Evolutionary conservation across 768 basidiomycete species (phyloP).

Genomic region (Termitomyces sp.): DNA sequence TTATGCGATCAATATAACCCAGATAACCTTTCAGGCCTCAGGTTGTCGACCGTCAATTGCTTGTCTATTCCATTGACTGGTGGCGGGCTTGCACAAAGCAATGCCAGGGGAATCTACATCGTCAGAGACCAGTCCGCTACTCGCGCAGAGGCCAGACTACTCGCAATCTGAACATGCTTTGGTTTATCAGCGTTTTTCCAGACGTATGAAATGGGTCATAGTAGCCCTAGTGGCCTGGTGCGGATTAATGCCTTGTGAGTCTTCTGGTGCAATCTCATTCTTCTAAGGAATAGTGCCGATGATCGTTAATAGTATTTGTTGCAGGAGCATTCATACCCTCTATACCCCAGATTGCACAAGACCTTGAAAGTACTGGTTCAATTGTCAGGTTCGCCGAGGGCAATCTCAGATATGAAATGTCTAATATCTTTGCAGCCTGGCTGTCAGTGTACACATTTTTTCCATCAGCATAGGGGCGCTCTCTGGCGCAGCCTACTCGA

Average conservation of each 20-base stretch:
- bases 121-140: constrained; percentile 29
- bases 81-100: not conserved
- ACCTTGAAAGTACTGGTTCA: constrained; percentile 50
- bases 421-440: constrained; percentile 15
- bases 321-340: constrained; percentile 67
- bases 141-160: constrained; percentile 6
- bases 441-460: constrained; percentile 30
- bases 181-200: constrained; percentile 57
- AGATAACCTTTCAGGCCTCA: no score
- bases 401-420: not conserved
- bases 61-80: no score
- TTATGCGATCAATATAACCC: no score
- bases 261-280: not conserved
- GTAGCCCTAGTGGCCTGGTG: constrained; percentile 52
- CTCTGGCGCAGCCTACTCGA: constrained; percentile 29
- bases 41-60: no score
- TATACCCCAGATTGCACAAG: constrained; percentile 66
- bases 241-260: constrained; percentile 57
- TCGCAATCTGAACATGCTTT: constrained; percentile 19
- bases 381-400: constrained; percentile 45
- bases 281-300: not conserved
- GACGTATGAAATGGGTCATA: constrained; percentile 44
- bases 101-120: not conserved
- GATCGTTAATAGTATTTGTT: constrained; percentile 49
- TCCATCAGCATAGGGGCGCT: constrained; percentile 27